Conservation (phyloP, 805 yeast genomes). For the Kockiozyma suomiensis region DNA sequence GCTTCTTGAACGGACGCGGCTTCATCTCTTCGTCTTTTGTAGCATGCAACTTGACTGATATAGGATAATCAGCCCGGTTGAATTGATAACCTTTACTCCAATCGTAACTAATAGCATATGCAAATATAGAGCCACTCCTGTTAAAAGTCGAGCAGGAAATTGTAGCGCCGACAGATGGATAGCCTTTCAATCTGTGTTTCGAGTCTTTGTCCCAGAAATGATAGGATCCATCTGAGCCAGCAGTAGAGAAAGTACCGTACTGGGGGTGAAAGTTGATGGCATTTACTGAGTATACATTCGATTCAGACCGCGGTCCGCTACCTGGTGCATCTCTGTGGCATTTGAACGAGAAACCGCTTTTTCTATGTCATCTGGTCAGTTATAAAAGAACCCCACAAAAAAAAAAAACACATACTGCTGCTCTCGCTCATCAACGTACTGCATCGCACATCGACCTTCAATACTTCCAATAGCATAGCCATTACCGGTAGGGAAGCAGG, state of each 20-base stretch:
- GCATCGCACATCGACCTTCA: slow-evolving; percentile 95
- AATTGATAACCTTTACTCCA: slow-evolving; percentile 85
- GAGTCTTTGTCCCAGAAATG: slow-evolving; percentile 96
- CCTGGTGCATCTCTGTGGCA: slow-evolving; percentile 81
- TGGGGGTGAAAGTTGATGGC: slow-evolving; percentile 83
- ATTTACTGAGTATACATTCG: slow-evolving; percentile 76
- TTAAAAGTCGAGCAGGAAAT: slow-evolving; percentile 81
- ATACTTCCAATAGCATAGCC: slow-evolving; percentile 92
- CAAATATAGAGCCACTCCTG: slow-evolving; percentile 78
- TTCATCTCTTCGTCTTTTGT: slow-evolving; percentile 72
- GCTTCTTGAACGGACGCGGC: slow-evolving; percentile 20
- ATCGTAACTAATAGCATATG: slow-evolving; percentile 90
- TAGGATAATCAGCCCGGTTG: slow-evolving; percentile 75
- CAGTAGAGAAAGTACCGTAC: slow-evolving; percentile 88
- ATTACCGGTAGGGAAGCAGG: slow-evolving; percentile 88
- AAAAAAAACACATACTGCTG: slow-evolving; percentile 40
- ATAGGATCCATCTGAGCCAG: slow-evolving; percentile 92
- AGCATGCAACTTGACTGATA: slow-evolving; percentile 77
- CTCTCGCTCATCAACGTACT: slow-evolving; percentile 81
- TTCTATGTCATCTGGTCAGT: not conserved
- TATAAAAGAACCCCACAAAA: not conserved
- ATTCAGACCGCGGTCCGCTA: slow-evolving; percentile 55
- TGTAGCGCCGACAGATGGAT: slow-evolving; percentile 63
- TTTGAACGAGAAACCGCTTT: slow-evolving; percentile 71
- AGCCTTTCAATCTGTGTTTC: slow-evolving; percentile 79